Evolutionary conservation across 306 rosid species (phyloP).

Genomic region (Castanea sativa): DNA sequence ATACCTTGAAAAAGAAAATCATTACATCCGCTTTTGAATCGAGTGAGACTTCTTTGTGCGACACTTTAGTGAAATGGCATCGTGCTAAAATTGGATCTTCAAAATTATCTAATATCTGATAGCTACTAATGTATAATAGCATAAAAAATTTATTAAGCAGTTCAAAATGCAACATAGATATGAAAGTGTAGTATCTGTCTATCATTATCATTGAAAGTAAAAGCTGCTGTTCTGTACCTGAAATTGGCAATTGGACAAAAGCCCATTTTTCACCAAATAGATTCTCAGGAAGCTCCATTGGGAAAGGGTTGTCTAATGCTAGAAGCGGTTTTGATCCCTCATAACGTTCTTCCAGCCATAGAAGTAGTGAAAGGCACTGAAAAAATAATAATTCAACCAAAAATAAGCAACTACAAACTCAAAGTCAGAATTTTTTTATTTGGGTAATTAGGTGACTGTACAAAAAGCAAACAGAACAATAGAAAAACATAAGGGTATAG

Average conservation of each 20-base stretch:
- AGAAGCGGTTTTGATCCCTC: constrained; percentile 82
- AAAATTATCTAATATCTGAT: neutral
- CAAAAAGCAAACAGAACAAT: too few species aligned
- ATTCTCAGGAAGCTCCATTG: constrained; percentile 85
- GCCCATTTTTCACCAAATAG: constrained; percentile 95
- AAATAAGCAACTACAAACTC: neutral
- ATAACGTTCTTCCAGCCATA: constrained; percentile 90
- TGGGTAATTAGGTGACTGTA: too few species aligned
- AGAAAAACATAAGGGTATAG: too few species aligned
- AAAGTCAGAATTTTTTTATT: neutral
- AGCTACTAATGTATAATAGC: neutral
- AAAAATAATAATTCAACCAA: constrained; percentile 19
- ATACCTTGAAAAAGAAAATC: neutral
- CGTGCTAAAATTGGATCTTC: too few species aligned
- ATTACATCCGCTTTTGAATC: neutral
- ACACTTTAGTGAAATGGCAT: too few species aligned
- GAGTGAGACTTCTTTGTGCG: neutral
- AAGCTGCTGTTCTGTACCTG: constrained; percentile 49
- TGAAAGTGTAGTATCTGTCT: neutral
- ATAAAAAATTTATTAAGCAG: neutral
- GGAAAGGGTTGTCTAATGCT: too few species aligned
- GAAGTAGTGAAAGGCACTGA: constrained; percentile 75
- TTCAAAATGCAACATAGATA: neutral
- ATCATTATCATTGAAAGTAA: neutral
- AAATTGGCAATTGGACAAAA: constrained; percentile 84